Base-by-base conservation (phyloP, 2,329 filamentous ascomycete genomes). In the Microdochium trichocladiopsis region DNA sequence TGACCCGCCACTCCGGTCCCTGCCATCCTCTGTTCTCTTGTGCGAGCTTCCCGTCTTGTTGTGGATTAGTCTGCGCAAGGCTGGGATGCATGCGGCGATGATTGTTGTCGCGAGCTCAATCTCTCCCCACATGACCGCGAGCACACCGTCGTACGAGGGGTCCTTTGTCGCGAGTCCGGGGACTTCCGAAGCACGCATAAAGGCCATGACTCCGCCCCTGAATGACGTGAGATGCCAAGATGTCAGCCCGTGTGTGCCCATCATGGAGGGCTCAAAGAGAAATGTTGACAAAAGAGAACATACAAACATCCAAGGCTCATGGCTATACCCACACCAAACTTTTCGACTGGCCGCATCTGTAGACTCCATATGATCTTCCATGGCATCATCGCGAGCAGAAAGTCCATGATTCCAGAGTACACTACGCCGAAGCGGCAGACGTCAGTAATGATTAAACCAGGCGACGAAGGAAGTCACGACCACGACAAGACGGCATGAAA, bases 351-450 rank as follows among this genome's bases (percentile, higher is more conserved):
- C 25, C 70, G 67, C 70, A 80, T 77, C 51, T 75, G 72, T 43
- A 79, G 56, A 2, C 66, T 67, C 62, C 72, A 74, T 1, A 73
- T 75, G 22, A 79, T 70, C 22, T 75, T 57, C 75, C 75, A 78
- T 2, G 76, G 76, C 50, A 78, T 75, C 9, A 64, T 52, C 0
- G 77, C 75, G 57, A 80, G 73, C 0, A 76, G 56, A 37, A 79
- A 77, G 53, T 80, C 77, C 73, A 78, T 79, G 25, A 78, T 64
- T 51, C 78, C 74, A 59, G 78, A 79, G 60, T 77, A 78, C 4
- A 76, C 74, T 78, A 54, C 1, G 4, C 28, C 8, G 14, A 14
- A 8, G 28, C 14, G 28, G 28, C 14, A 14, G 14, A 14, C 8
- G 28, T 31, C 14, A 31, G 28, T 14, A 31, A 8, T 8, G 28